Percentiles rank a stretch among this genome's conserved stretches.
These are phyloP conservation scores for Coemansia sp. DNA, from an alignment of 192 early-diverging fungal genomes.

Conservation along the genomic window DNA sequence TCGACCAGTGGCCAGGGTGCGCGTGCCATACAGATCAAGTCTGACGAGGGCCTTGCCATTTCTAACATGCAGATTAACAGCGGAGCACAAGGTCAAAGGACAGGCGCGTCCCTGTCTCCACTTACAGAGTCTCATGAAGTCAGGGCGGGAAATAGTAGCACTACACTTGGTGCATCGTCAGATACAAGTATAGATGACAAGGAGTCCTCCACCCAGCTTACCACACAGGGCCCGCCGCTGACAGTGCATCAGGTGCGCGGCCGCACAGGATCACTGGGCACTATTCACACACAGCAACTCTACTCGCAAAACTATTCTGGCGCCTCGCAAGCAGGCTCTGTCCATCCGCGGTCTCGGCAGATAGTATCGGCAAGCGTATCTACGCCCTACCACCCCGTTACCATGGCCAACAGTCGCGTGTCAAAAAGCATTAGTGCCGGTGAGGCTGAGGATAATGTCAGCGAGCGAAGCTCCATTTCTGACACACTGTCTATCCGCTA, in stretches of 20 bases:
- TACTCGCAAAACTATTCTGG: conserved; percentile 17
- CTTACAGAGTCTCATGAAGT: conserved; percentile 47
- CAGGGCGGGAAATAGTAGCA: conserved; percentile 15
- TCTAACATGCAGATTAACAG: conserved; percentile 1
- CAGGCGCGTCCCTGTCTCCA: conserved; percentile 25
- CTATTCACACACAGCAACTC: conserved; percentile 13
- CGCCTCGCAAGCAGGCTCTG: background rate
- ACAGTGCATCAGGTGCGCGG: conserved; percentile 4
- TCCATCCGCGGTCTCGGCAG: conserved; percentile 7
- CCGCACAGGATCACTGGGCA: conserved; percentile 38
- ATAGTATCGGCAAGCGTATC: conserved; percentile 7
- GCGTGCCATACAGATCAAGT: conserved; percentile 6
- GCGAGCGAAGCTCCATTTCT: conserved; percentile 51
- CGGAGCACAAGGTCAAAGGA: conserved; percentile 11
- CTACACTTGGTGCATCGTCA: conserved; percentile 13
- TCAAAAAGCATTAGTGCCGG: conserved; percentile 26
- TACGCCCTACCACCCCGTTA: conserved; percentile 6
- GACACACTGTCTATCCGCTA: conserved; percentile 46
- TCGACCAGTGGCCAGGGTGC: conserved; percentile 4
- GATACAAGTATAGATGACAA: conserved; percentile 4
- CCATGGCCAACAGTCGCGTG: conserved; percentile 16
- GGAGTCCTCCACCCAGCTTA: background rate
- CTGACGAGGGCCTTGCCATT: conserved; percentile 33
- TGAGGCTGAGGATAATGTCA: conserved; percentile 39
- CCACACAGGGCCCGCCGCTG: conserved; percentile 6